These are phyloP conservation scores for Blastomyces parvus DNA, from an alignment of 2,329 filamentous ascomycete genomes.

Conservation along the genomic window DNA sequence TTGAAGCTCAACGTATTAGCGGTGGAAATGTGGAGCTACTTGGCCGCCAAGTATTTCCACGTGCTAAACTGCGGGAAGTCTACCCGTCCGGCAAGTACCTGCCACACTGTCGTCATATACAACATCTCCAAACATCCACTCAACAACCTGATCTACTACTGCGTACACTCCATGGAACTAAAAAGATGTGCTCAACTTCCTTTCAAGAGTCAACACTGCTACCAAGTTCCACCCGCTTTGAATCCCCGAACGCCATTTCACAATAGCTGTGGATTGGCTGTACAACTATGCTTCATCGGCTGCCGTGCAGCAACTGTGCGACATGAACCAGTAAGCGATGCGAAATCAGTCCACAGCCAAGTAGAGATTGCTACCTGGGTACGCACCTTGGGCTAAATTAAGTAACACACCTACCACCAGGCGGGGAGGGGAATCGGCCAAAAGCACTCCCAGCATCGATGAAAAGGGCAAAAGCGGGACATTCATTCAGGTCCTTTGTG, in stretches of 20 bases:
- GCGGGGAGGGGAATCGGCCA: not conserved
- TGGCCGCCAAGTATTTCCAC: not conserved
- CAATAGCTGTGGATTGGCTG: not conserved
- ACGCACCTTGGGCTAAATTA: not conserved
- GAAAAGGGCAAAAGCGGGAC: not conserved
- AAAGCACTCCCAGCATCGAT: no score
- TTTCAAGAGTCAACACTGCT: no score
- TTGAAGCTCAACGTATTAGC: not conserved
- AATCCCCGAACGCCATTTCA: not conserved
- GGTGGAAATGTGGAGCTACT: not conserved
- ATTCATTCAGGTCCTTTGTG: not conserved
- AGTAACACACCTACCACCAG: not conserved
- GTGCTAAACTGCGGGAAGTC: not conserved
- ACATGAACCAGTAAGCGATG: not conserved
- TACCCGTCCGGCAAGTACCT: not conserved
- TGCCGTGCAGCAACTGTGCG: not conserved
- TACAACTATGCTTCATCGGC: not conserved
- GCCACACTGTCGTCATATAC: not conserved
- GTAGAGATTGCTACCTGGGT: not conserved
- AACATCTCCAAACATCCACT: no score
- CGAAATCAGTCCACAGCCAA: not conserved
- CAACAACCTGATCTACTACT: not conserved
- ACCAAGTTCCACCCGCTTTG: not conserved
- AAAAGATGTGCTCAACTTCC: not conserved
- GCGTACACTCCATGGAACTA: not conserved